Conservation (phyloP, 257 asterid genomes). For the Verbena officinalis region DNA sequence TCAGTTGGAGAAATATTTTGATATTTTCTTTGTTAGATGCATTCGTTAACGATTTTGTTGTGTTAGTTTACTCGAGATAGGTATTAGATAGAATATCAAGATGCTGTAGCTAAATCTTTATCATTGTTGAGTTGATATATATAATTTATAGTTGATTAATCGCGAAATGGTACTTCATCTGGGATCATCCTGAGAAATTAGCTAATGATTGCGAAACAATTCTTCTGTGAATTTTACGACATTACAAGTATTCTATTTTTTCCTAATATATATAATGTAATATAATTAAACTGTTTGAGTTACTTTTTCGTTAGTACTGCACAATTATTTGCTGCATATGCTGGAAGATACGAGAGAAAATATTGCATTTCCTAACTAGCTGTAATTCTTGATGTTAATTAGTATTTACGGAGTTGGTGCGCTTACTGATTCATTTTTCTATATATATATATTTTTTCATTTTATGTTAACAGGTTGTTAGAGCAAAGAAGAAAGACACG, state of each 20-base stretch:
- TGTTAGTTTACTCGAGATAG: neutral
- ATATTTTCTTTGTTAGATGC: neutral
- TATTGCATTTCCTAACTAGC: too few relatives aligned
- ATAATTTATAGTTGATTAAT: too few relatives aligned
- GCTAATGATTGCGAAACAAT: too few relatives aligned
- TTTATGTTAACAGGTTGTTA: slow-evolving; percentile 71
- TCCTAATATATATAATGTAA: too few relatives aligned
- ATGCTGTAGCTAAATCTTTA: neutral
- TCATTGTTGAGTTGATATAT: too few relatives aligned
- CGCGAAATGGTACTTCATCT: neutral
- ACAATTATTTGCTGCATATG: too few relatives aligned
- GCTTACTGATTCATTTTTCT: slow-evolving; percentile 7
- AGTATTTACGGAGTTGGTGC: slow-evolving; percentile 19
- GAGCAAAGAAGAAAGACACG: slow-evolving; percentile 95
- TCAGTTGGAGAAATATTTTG: neutral
- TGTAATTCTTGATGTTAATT: neutral
- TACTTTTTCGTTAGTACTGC: too few relatives aligned
- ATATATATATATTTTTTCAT: too few relatives aligned
- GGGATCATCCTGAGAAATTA: neutral
- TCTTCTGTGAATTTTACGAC: neutral
- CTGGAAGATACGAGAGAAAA: too few relatives aligned
- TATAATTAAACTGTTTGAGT: too few relatives aligned
- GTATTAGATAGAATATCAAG: neutral
- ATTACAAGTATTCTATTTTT: too few relatives aligned
- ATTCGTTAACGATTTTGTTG: neutral